These are phyloP conservation scores for Lichtheimia corymbifera DNA, from an alignment of 371 early-diverging fungal genomes.

Conservation along the genomic window DNA sequence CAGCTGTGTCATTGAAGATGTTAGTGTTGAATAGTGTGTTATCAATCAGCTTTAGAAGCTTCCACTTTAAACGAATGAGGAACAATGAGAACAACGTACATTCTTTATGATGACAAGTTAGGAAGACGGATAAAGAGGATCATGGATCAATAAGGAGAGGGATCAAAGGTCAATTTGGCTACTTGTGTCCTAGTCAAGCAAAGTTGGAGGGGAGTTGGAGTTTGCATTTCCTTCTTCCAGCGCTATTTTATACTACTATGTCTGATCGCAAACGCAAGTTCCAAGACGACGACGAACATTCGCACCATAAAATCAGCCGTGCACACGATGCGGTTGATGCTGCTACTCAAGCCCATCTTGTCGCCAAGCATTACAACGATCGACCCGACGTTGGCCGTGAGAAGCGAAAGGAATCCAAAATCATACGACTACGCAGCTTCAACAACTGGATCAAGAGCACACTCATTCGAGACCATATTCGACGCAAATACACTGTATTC, in stretches of 20 bases:
- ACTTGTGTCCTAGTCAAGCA: no score
- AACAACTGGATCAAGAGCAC: constrained; percentile 98
- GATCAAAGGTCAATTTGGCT: no score
- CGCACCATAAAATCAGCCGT: constrained; percentile 11
- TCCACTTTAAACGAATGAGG: no score
- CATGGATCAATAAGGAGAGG: no score
- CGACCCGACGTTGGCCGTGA: constrained; percentile 79
- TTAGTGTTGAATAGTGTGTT: no score
- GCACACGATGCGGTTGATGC: background rate
- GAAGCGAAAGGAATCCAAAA: constrained; percentile 78
- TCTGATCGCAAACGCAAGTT: constrained; percentile 10
- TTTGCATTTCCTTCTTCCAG: background rate
- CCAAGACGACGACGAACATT: background rate
- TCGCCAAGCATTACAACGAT: constrained; percentile 94
- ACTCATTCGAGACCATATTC: constrained; percentile 74
- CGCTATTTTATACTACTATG: background rate
- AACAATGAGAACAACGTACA: no score
- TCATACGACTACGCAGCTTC: constrained; percentile 85
- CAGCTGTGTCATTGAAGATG: no score
- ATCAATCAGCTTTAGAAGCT: no score
- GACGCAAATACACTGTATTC: constrained; percentile 62
- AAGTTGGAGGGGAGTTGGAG: no score
- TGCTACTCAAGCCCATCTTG: constrained; percentile 33
- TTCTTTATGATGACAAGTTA: no score
- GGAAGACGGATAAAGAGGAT: no score